These are phyloP conservation scores for Penicillium sp. DNA, from an alignment of 2,329 filamentous ascomycete genomes.

Conservation along the genomic window DNA sequence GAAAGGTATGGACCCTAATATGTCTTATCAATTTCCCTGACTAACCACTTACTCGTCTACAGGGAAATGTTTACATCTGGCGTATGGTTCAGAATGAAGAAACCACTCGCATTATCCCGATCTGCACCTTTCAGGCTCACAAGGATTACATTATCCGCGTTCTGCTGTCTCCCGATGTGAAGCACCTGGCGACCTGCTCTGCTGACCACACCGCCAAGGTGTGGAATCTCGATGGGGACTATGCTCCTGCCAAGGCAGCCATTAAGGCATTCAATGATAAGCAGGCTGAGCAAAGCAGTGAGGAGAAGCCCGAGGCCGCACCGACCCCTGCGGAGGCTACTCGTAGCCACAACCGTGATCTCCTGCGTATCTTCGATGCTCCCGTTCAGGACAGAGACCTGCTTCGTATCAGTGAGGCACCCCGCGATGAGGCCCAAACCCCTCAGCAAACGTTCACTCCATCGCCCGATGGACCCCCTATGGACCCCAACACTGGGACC, in stretches of 20 bases:
- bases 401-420: slow-evolving; percentile 27
- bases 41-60: slow-evolving; percentile 8
- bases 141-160: slow-evolving; percentile 90
- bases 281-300: slow-evolving; percentile 13
- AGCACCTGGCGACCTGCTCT: slow-evolving; percentile 88
- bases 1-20: slow-evolving; percentile 56
- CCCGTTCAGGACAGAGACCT: slow-evolving; percentile 25
- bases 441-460: slow-evolving; percentile 31
- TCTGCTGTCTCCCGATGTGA: slow-evolving; percentile 85
- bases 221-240: slow-evolving; percentile 81
- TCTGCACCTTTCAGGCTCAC: slow-evolving; percentile 86
- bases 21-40: neutral
- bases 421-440: slow-evolving; percentile 23
- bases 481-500: slow-evolving; percentile 49
- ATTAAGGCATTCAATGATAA: slow-evolving; percentile 23
- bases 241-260: slow-evolving; percentile 39
- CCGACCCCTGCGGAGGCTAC: slow-evolving; percentile 17
- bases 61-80: slow-evolving; percentile 98
- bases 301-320: slow-evolving; percentile 16
- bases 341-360: slow-evolving; percentile 18
- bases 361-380: slow-evolving; percentile 27
- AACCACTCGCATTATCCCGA: slow-evolving; percentile 74
- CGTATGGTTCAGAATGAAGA: slow-evolving; percentile 80
- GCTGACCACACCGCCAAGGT: slow-evolving; percentile 94
- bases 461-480: slow-evolving; percentile 38